Conservation (phyloP, 2,329 filamentous ascomycete genomes). For the Hymenoscyphus scutula region DNA sequence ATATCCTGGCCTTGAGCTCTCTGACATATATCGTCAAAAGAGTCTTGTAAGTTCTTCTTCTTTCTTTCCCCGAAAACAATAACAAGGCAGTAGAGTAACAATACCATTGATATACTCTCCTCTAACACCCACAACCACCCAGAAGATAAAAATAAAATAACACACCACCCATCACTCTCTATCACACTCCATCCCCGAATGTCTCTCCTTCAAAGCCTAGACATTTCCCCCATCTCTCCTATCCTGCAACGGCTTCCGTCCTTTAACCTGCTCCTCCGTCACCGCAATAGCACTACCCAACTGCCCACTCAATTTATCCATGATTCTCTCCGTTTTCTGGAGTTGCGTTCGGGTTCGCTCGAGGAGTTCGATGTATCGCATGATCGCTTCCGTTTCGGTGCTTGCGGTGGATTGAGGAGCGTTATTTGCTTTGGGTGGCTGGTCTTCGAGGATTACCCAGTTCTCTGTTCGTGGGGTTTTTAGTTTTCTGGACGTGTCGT, state of each 20-base stretch:
- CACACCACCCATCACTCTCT: neutral
- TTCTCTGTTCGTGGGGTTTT: neutral
- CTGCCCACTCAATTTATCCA: neutral
- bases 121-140: neutral
- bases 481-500: too few relatives aligned
- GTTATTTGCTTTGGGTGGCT: neutral
- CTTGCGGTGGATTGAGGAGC: neutral
- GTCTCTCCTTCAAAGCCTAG: neutral
- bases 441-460: too few relatives aligned
- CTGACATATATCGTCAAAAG: neutral
- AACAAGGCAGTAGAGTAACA: neutral
- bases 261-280: neutral
- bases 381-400: neutral
- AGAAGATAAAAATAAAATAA: neutral
- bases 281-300: neutral
- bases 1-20: neutral
- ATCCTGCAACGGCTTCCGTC: neutral
- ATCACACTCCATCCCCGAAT: neutral
- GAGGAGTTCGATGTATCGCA: neutral
- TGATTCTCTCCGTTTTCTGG: neutral
- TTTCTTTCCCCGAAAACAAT: neutral
- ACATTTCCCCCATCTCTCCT: neutral
- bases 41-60: neutral
- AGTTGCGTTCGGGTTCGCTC: neutral
- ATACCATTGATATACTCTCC: neutral